Conservation (phyloP, 2,329 filamentous ascomycete species). For the Rutstroemia sydowiana region DNA sequence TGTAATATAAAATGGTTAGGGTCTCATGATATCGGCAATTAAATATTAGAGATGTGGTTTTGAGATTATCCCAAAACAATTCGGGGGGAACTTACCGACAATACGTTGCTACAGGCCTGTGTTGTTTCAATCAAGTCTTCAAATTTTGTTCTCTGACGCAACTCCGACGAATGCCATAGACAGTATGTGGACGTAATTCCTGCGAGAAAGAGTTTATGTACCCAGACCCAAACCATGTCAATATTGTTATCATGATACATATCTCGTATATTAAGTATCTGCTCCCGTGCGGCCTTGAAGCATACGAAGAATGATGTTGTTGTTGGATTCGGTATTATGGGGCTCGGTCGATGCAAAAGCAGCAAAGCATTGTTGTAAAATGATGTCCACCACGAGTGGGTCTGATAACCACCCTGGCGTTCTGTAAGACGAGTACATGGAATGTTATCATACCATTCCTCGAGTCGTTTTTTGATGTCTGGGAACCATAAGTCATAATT, state of each 20-base stretch:
- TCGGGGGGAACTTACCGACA: constrained; percentile 18
- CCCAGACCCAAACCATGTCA: constrained; percentile 29
- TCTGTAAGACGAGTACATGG: constrained; percentile 23
- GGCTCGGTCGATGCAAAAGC: constrained; percentile 29
- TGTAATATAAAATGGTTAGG: neutral
- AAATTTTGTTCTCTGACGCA: constrained; percentile 25
- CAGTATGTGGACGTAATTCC: constrained; percentile 29
- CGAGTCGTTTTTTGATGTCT: constrained; percentile 28
- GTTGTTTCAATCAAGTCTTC: constrained; percentile 16
- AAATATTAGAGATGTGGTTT: no score
- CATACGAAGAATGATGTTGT: constrained; percentile 22
- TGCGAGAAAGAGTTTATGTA: constrained; percentile 31
- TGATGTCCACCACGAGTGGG: constrained; percentile 28
- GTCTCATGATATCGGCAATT: neutral
- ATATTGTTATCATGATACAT: constrained; percentile 29
- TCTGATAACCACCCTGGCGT: constrained; percentile 27
- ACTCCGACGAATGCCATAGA: constrained; percentile 30
- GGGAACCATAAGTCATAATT: constrained; percentile 26
- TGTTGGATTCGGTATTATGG: constrained; percentile 18
- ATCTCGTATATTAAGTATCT: constrained; percentile 27
- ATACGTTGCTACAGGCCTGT: constrained; percentile 28
- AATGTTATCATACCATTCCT: constrained; percentile 28
- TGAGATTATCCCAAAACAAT: neutral
- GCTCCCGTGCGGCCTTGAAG: constrained; percentile 25
- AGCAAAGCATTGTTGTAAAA: constrained; percentile 29